A percentile compares a stretch with the other conserved stretches of the same genome.
Conservation (phyloP, 306 rosid species). For the Myrica gale region DNA sequence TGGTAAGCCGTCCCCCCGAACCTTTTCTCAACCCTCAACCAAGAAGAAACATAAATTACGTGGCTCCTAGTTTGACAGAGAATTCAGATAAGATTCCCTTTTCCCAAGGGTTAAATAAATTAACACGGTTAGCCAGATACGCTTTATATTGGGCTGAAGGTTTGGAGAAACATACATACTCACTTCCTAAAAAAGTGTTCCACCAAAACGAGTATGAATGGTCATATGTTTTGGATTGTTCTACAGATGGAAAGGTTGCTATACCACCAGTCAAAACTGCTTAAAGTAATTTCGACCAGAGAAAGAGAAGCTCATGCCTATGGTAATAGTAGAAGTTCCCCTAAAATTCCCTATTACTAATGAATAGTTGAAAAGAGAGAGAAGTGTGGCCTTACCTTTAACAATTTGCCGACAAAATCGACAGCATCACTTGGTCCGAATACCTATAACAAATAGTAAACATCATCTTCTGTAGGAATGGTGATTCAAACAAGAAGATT, state of each 20-base stretch:
- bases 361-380: not conserved
- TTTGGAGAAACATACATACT: no score
- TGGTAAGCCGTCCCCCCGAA: not conserved
- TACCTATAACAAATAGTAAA: constrained; percentile 51
- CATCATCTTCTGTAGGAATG: constrained; percentile 12
- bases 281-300: not conserved
- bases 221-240: not conserved
- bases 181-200: not conserved
- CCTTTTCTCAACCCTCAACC: not conserved
- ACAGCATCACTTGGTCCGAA: constrained; percentile 96
- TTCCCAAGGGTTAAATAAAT: not conserved
- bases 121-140: not conserved
- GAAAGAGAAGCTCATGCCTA: not conserved
- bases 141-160: no score
- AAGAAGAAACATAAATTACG: not conserved
- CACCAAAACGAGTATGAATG: not conserved
- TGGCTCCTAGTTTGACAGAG: not conserved
- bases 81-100: not conserved
- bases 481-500: constrained; percentile 23
- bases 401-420: constrained; percentile 71
- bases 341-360: not conserved
- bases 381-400: constrained; percentile 51
- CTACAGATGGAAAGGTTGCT: not conserved
- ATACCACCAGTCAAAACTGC: not conserved
- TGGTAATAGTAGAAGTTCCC: no score